Base-by-base conservation (phyloP, 768 basidiomycete genomes). In the Tephrocybe rancida region DNA sequence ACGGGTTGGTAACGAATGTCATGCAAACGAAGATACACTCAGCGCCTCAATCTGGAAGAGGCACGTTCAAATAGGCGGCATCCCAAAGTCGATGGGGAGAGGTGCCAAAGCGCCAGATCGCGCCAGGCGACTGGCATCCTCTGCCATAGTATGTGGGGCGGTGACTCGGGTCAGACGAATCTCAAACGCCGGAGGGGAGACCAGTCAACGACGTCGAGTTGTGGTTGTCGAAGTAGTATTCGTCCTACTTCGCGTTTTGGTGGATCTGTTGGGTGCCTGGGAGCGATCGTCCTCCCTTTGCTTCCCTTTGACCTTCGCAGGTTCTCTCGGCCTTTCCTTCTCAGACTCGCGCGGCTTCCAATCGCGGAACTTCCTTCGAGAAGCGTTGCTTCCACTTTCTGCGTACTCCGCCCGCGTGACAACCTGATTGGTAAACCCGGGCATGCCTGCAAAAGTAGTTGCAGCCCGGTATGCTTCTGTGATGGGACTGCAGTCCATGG, bases 351-450 rank as follows among this genome's bases (percentile, higher is more conserved):
- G 68, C 29, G 64, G 65, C 61, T 79, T 82, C 85, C 84, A 84
- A 55, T 84, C 81, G 22, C 69, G 74, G 70, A 95, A 92, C 64
- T 89, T 92, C 53, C 86, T 78, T 58, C 91, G 81, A 54, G 84
- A 84, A 52, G 88, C 87, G 54, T 75, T 81, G 59, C 84, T 88
- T 30, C 95, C 95, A 55, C 80, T 80, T 71, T 98, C 95, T 44
- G 83, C 73, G 70, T 96, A 98, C 67, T 98, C 94, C 44, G 82
- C 83, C 39, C 88, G 76, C 3, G 92, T 92, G 56, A 93, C 83
- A 26, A 83, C 78, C 18, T 74, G 71, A 27, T 74, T 69, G 0
- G 73, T 47, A 59, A 88, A 87, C 35, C 75, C 73, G 22, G 83
- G 71, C 18, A 74, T 72, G 47, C 69, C 74, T 22, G 84, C 81